These are phyloP conservation scores for Diatrype stigma DNA, from an alignment of 2,329 filamentous ascomycete species.

Conservation along the genomic window DNA sequence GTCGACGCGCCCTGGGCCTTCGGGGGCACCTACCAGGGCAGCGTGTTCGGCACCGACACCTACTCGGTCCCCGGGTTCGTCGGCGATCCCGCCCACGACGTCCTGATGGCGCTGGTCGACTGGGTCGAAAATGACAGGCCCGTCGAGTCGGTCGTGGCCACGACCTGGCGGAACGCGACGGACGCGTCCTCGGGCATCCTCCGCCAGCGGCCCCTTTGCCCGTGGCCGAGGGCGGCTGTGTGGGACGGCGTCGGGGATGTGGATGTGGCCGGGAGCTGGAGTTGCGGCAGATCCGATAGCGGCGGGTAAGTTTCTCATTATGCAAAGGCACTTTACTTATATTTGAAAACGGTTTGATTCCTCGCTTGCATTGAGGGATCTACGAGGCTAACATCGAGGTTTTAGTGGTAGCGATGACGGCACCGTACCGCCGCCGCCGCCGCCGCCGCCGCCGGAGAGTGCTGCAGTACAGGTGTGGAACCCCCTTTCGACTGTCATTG, in stretches of 20 bases:
- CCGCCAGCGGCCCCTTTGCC: slow-evolving; percentile 43
- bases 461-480: slow-evolving; percentile 7
- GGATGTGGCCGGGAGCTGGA: slow-evolving; percentile 30
- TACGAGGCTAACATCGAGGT: neutral
- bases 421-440: neutral
- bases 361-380: no score
- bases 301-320: no score
- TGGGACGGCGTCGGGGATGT: slow-evolving; percentile 31
- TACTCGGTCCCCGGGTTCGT: slow-evolving; percentile 32
- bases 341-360: no score
- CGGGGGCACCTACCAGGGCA: slow-evolving; percentile 26
- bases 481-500: slow-evolving; percentile 10
- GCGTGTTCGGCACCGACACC: slow-evolving; percentile 21
- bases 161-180: slow-evolving; percentile 25
- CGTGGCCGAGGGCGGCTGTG: slow-evolving; percentile 31
- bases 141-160: slow-evolving; percentile 30
- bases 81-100: slow-evolving; percentile 31
- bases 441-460: neutral
- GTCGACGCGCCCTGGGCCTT: slow-evolving; percentile 40
- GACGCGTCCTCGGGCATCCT: slow-evolving; percentile 32
- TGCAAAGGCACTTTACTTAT: no score
- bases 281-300: slow-evolving; percentile 30
- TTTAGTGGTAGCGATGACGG: neutral
- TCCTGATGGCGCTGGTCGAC: slow-evolving; percentile 32
- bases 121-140: slow-evolving; percentile 33